Evolutionary conservation across 257 asterid genomes (phyloP).

Genomic region (Capsicum pubescens): DNA sequence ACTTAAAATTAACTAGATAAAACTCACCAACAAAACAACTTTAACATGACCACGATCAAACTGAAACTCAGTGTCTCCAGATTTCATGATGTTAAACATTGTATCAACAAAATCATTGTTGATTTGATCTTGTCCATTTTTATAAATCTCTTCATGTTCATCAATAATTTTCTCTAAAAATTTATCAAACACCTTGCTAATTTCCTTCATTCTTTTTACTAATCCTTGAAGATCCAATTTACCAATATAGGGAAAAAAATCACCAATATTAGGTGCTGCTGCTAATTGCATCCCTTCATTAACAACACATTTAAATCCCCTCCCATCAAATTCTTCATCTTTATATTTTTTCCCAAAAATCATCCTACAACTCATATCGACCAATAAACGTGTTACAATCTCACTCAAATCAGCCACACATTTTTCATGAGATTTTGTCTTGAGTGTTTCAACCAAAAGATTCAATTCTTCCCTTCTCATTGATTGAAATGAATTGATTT

Average conservation of each 20-base stretch:
- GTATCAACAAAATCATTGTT: constrained; percentile 31
- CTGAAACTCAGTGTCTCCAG: constrained; percentile 29
- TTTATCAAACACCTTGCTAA: constrained; percentile 27
- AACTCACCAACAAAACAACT: constrained; percentile 29
- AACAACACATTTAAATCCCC: constrained; percentile 28
- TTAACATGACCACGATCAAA: constrained; percentile 30
- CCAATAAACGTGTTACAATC: constrained; percentile 12
- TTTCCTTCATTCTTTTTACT: constrained; percentile 16
- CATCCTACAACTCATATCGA: constrained; percentile 33
- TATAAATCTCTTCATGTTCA: constrained; percentile 21
- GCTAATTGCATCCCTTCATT: not conserved
- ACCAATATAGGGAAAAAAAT: constrained; percentile 33
- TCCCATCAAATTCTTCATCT: constrained; percentile 24
- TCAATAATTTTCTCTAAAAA: constrained; percentile 28
- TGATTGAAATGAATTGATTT: constrained; percentile 23
- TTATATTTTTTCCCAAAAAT: constrained; percentile 32
- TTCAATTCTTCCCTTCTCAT: constrained; percentile 30
- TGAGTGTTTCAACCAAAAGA: constrained; percentile 22
- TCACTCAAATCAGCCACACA: constrained; percentile 17
- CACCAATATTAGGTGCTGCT: constrained; percentile 33
- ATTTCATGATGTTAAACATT: constrained; percentile 31
- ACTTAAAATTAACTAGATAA: not conserved
- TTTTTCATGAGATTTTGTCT: not conserved
- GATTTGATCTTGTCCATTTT: not conserved
- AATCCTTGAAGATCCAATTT: constrained; percentile 38